Evolutionary conservation across 2,329 filamentous ascomycete genomes (phyloP).

Genomic region (Aureobasidium sp.): DNA sequence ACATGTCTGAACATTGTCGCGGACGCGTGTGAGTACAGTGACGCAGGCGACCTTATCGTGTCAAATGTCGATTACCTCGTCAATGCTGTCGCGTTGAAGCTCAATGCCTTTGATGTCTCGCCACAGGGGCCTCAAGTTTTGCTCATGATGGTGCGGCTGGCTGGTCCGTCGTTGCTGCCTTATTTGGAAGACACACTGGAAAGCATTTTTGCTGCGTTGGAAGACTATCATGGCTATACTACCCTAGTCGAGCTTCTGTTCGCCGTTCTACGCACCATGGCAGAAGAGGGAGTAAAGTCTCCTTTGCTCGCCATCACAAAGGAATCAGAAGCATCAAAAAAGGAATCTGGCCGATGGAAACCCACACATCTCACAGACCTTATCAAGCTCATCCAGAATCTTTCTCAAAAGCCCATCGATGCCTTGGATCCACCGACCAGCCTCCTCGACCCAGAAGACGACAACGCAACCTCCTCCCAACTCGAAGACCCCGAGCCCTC

Average conservation of each 20-base stretch:
- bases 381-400: slow-evolving; percentile 18
- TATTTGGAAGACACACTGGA: slow-evolving; percentile 88
- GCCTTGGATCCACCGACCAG: slow-evolving; percentile 17
- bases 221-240: slow-evolving; percentile 91
- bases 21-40: slow-evolving; percentile 63
- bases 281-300: slow-evolving; percentile 67
- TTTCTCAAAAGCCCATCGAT: not conserved
- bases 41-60: slow-evolving; percentile 72
- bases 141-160: slow-evolving; percentile 87
- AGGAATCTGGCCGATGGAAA: slow-evolving; percentile 16
- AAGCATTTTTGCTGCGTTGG: slow-evolving; percentile 86
- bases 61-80: slow-evolving; percentile 95
- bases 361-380: slow-evolving; percentile 40
- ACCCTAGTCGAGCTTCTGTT: slow-evolving; percentile 80
- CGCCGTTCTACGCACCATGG: slow-evolving; percentile 71
- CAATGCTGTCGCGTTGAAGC: slow-evolving; percentile 79
- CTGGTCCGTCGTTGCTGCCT: slow-evolving; percentile 72
- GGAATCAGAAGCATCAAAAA: slow-evolving; percentile 14
- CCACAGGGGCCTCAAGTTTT: slow-evolving; percentile 86
- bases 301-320: slow-evolving; percentile 42
- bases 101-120: slow-evolving; percentile 88
- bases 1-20: slow-evolving; percentile 77
- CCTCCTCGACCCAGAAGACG: not conserved
- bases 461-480: not conserved
- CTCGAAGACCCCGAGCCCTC: slow-evolving; percentile 7